Base-by-base conservation (phyloP, 257 asterid genomes). In the Lavandula angustifolia region DNA sequence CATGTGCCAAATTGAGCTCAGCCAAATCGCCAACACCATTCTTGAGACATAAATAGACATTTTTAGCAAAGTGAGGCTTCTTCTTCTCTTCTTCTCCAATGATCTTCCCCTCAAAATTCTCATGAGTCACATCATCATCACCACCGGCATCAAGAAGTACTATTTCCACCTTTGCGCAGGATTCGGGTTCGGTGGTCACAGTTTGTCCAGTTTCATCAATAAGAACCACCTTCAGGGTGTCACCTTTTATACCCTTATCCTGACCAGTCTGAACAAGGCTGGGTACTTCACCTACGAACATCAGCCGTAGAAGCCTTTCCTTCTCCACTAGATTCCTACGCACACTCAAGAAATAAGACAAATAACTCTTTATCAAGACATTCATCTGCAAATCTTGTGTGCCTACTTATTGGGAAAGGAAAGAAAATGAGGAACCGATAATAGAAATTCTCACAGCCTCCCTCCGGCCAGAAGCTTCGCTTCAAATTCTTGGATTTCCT, bases 81-180 rank as follows among this genome's bases (percentile, higher is more conserved):
- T 52, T 49, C 61, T 75, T 73, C 2, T 79, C 83, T 54, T 73
- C 79, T 66, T 65, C 77, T 37, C 50, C 29, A 18, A 71, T 77
- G 50, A 79, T 75, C 43, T 64, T 77, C 9, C 33, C 38, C 49
- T 73, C 59, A 17, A 82, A 82, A 14, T 74, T 80, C 64, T 70
- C 73, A 44, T 7, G 8, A 49, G 64, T 78, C 79, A 53, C 78
- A 32, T 55, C 34, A 55, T 58, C 69, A 16, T 69, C 56, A 29
- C n/a, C 14, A 53, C 62, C 72, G 3, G 64, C 80, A 43, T 67
- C 60, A 13, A 80, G 79, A 50, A 81, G 68, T 51, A 79, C 47
- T 55, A 82, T 60, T 72, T 80, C 85, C 44, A 83, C 85, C 62
- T 55, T 37, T 9, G 76, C 76, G 16, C 68, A 76, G 40, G 90